phyloP scores from a whole-genome alignment of 331 rosid genomes.

The Pyracantha coccinea region DNA sequence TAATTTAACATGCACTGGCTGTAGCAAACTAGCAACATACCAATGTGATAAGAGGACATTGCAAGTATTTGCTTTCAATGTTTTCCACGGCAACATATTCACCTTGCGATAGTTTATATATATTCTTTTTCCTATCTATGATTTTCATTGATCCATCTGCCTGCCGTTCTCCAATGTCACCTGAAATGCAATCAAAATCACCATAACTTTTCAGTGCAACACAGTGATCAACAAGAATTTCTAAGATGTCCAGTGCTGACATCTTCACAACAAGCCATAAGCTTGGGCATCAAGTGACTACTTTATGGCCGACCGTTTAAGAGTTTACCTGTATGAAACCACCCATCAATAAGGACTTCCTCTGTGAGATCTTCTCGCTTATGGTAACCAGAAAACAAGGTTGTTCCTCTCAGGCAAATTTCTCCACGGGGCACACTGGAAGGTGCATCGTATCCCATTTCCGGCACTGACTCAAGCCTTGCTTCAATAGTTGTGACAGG shows the following conservation, averaged over 20 bases:
- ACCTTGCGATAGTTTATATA: slow-evolving; percentile 90
- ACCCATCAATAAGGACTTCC: slow-evolving; percentile 66
- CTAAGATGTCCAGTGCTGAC: neutral
- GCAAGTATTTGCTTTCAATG: slow-evolving; percentile 61
- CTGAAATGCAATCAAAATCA: slow-evolving; percentile 29
- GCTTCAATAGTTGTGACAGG: slow-evolving; percentile 80
- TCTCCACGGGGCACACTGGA: slow-evolving; percentile 71
- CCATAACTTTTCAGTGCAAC: neutral
- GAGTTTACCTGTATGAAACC: slow-evolving; percentile 87
- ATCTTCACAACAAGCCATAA: neutral
- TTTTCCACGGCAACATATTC: slow-evolving; percentile 87
- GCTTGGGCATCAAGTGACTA: neutral
- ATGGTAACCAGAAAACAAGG: slow-evolving; percentile 76
- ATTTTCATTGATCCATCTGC: slow-evolving; percentile 81
- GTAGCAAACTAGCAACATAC: slow-evolving; percentile 34
- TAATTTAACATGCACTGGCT: neutral
- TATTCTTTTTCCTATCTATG: slow-evolving; percentile 79
- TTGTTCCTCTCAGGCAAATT: slow-evolving; percentile 65
- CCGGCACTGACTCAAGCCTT: slow-evolving; percentile 87
- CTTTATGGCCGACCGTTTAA: neutral
- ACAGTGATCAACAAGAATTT: neutral
- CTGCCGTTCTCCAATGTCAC: slow-evolving; percentile 96
- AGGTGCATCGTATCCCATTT: slow-evolving; percentile 81
- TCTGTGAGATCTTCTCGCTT: slow-evolving; percentile 69
- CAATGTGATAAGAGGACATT: slow-evolving; percentile 65